Evolutionary conservation across 1,284 basidiomycete genomes (phyloP), one percentile per base, ranked within the genome.

Genomic region (Pseudomicrostroma phylloplanum): DNA sequence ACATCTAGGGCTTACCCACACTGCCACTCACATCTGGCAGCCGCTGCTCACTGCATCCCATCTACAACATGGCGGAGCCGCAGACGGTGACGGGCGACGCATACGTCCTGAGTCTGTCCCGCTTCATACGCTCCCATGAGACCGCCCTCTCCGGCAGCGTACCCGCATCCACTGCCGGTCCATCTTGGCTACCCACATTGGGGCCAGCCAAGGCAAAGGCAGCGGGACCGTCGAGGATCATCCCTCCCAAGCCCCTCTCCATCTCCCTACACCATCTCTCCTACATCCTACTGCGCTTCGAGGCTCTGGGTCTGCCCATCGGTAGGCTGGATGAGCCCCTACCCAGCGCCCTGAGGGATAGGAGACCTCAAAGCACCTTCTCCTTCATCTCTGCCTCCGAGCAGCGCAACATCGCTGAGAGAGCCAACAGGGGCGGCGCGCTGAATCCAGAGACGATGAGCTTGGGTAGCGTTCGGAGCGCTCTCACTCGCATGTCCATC

Each of bases 261-360:
- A 84, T 89, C 68, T 89, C 92, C 79, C 85, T 85, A 17, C 89
- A 91, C 77, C 90, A 89, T 71, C 84, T 94, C 12, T 91, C 89
- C 83, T 94, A 92, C 80, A 80, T 91, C 67, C 84, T 94, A 61
- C 88, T 92, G 80, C 88, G 90, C 54, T 84, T 92, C 68, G 91
- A 94, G 79, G 89, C 85, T 1, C 80, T 90, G 41, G 87, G 86
- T 15, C 81, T 90, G 60, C 60, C 71, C 17, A 84, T 89, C 41
- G 91, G 91, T 58, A 85, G 87, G n/a, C 83, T 94, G 61, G 91
- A 94, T 77, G 85, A 89, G 64, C 84, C 83, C 48, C 64, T 75
- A 15, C 63, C 66, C 26, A 39, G n/a, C 15, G 21, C 42, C 8
- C 25, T 26, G 17, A 17, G 15, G 21, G 13, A 26, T 8, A 63